Evolutionary conservation across 768 basidiomycete species (phyloP), one percentile per base, ranked within the genome.

Genomic region (Pisolithus sp.): DNA sequence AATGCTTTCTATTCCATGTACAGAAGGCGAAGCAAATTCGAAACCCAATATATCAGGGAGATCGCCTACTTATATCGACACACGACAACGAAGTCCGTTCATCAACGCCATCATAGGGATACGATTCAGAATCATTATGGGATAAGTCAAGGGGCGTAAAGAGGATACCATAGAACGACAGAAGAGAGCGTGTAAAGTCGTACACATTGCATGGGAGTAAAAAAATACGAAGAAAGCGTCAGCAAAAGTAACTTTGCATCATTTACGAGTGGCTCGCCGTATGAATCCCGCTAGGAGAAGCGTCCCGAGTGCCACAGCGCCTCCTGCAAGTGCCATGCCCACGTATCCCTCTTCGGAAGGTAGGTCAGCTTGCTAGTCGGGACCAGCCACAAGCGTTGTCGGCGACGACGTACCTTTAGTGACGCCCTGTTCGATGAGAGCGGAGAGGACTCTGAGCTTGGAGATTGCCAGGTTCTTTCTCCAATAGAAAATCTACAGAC

Each of bases 301-400:
- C 28, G 87, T 83, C 48, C 91, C 89, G 20, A 95, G 62, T 13
- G 95, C 93, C 13, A 89, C 93, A 39, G 80, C 86, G 50, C 93
- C 92, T 47, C 94, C 94, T 18, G 85, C 91, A 40, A 99, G 76
- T 13, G 93, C 96, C 86, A 99, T 93, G 44, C 96, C 96, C 46
- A 97, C 90, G 67, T 97, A 97, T n/a, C 94, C 94, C 69, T 99
- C 95, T 94, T 67, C 6, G 34, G 46, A 46, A 26, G 28, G 44
- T 47, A 39, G 34, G 43, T 55, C 12, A 51, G 26, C 42, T 17
- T 24, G 36, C 30, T 9, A 31, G 30, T 9, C 42, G 3, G 21
- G 26, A n/a, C n/a, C 31, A 21, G 28, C 15, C 24, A 30, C n/a
- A 49, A 10, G 13, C 15, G 23, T 13, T 24, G 13, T 28, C 18